Conservation (phyloP, 495 filamentous ascomycete genomes). For the Cairneyella variabilis region DNA sequence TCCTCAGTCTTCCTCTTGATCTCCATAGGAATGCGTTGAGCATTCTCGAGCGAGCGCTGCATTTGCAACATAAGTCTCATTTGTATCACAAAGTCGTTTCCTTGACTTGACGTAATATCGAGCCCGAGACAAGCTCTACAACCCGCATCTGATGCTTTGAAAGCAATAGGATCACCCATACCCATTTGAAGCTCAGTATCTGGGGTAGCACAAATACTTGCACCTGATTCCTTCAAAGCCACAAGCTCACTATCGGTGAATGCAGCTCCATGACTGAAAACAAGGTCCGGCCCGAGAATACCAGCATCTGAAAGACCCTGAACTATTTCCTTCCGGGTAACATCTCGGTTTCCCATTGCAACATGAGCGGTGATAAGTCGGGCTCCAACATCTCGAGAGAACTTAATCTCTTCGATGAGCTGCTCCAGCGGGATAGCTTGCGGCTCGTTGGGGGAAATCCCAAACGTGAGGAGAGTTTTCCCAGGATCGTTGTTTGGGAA, state of each 20-base stretch:
- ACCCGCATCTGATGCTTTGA: too few relatives aligned
- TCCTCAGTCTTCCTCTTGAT: slow-evolving; percentile 40
- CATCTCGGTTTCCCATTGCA: too few relatives aligned
- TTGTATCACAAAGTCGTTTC: too few relatives aligned
- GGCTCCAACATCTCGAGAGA: background rate
- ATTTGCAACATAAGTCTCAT: background rate
- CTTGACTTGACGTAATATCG: too few relatives aligned
- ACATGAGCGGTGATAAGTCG: background rate
- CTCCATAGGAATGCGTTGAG: background rate
- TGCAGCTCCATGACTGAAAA: background rate
- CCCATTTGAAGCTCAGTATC: slow-evolving; percentile 41
- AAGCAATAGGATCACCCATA: slow-evolving; percentile 6
- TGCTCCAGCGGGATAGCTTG: background rate
- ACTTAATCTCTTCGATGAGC: background rate
- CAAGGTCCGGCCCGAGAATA: slow-evolving; percentile 1
- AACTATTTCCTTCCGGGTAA: background rate
- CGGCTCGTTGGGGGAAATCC: background rate
- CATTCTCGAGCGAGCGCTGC: slow-evolving; percentile 22
- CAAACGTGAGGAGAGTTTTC: background rate
- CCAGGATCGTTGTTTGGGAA: background rate
- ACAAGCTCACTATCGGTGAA: background rate
- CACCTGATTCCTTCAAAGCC: background rate
- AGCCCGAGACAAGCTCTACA: too few relatives aligned
- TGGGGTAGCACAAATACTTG: slow-evolving; percentile 33
- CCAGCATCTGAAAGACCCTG: background rate